Conservation (phyloP, 2,329 filamentous ascomycete genomes). For the Fusarium aywerte region DNA sequence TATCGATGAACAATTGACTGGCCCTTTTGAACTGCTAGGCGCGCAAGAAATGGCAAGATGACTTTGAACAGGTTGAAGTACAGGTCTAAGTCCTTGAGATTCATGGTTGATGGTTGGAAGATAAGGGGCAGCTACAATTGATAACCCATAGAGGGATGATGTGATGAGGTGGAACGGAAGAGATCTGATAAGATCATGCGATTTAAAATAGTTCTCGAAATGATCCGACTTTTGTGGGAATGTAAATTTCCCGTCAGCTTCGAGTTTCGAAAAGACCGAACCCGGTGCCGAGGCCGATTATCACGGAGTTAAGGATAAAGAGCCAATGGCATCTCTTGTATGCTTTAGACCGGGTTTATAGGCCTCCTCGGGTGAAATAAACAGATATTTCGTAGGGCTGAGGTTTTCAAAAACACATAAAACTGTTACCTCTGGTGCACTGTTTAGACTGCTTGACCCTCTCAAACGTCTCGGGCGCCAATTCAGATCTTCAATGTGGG, state of each 20-base stretch:
- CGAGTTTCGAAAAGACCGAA: neutral
- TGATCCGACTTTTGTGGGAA: neutral
- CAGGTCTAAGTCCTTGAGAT: neutral
- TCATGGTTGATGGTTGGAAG: neutral
- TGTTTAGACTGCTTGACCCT: too few relatives aligned
- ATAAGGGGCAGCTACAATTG: too few relatives aligned
- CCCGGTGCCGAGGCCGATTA: neutral
- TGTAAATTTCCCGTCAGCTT: too few relatives aligned
- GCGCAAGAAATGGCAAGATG: neutral
- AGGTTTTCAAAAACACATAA: too few relatives aligned
- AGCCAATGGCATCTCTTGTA: neutral
- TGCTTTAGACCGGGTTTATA: too few relatives aligned
- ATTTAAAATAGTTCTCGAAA: neutral
- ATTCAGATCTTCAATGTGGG: too few relatives aligned
- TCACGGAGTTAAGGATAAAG: neutral
- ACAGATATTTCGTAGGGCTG: too few relatives aligned
- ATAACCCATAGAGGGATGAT: too few relatives aligned
- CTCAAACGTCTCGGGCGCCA: too few relatives aligned
- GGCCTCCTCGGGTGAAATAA: too few relatives aligned
- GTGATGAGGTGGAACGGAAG: neutral
- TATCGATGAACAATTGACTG: constrained; percentile 9
- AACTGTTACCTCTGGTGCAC: too few relatives aligned
- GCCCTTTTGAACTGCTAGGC: neutral
- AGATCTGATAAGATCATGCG: neutral
- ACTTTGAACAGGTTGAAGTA: constrained; percentile 18